Conservation (phyloP, 495 filamentous ascomycete species). For the Xylaria castorea region DNA sequence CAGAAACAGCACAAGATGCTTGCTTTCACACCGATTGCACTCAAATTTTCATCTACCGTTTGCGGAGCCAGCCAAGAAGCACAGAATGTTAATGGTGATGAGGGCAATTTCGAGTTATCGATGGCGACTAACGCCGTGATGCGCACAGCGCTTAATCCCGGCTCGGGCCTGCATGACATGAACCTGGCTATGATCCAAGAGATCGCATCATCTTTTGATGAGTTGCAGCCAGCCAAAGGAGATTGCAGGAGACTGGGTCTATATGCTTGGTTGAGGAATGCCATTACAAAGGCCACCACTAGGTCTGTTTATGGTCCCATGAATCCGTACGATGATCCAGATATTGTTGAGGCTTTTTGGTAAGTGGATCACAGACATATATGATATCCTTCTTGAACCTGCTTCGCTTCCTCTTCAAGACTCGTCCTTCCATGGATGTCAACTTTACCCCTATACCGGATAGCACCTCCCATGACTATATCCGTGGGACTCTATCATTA, state of each 20-base stretch:
- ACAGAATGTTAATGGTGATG: slow-evolving; percentile 35
- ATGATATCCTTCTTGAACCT: no score
- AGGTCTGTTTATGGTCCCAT: slow-evolving; percentile 55
- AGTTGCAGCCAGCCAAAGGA: slow-evolving; percentile 26
- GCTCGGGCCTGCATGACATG: slow-evolving; percentile 46
- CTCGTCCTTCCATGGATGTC: no score
- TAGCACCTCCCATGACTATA: no score
- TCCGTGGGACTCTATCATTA: no score
- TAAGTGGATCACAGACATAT: slow-evolving; percentile 29
- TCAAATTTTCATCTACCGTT: slow-evolving; percentile 43
- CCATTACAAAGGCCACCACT: slow-evolving; percentile 58
- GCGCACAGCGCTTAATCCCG: slow-evolving; percentile 42
- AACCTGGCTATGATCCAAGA: slow-evolving; percentile 44
- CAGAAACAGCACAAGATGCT: slow-evolving; percentile 43
- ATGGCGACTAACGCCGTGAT: slow-evolving; percentile 43
- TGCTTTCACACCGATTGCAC: slow-evolving; percentile 48
- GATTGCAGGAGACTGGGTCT: slow-evolving; percentile 23
- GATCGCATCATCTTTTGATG: slow-evolving; percentile 25
- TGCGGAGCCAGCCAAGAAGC: slow-evolving; percentile 41
- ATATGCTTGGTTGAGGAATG: slow-evolving; percentile 48
- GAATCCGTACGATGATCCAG: slow-evolving; percentile 56
- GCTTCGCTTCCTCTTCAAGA: no score
- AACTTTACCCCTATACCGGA: no score
- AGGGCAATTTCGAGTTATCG: slow-evolving; percentile 42
- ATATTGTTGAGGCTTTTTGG: slow-evolving; percentile 54